Evolutionary conservation across 139 green algal genomes (phyloP).

Genomic region (Diplosphaera chodatii): DNA sequence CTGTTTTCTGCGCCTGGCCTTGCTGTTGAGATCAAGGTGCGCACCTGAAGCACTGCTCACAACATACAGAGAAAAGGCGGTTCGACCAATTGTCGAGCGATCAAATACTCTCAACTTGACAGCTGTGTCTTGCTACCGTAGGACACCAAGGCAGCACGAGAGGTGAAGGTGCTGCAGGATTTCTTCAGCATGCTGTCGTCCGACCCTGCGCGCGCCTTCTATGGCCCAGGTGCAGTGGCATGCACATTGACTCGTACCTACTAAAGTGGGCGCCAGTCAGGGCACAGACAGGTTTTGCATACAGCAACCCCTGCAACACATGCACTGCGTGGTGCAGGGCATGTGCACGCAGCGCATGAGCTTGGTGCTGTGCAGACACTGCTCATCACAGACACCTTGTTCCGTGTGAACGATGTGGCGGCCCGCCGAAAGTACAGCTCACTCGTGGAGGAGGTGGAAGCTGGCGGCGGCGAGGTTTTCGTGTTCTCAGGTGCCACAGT

Average conservation of each 20-base stretch:
- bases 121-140: too few species aligned
- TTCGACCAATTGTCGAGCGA: too few species aligned
- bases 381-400: slow-evolving; percentile 76
- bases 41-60: background rate
- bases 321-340: too few species aligned
- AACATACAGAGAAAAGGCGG: too few species aligned
- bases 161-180: slow-evolving; percentile 62
- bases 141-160: slow-evolving; percentile 83
- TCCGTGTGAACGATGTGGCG: slow-evolving; percentile 64
- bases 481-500: slow-evolving; percentile 76
- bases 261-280: too few species aligned
- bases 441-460: slow-evolving; percentile 80
- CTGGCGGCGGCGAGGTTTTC: slow-evolving; percentile 68
- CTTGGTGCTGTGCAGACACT: slow-evolving; percentile 67
- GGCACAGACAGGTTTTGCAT: too few species aligned
- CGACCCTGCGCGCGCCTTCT: slow-evolving; percentile 79
- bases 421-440: slow-evolving; percentile 47
- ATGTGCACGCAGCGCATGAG: slow-evolving; percentile 66
- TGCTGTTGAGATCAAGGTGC: slow-evolving; percentile 36
- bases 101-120: too few species aligned
- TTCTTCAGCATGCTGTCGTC: slow-evolving; percentile 81
- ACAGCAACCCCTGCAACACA: too few species aligned
- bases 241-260: too few species aligned
- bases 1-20: slow-evolving; percentile 47
- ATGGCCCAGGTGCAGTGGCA: slow-evolving; percentile 55